phyloP scores from a whole-genome alignment of 768 basidiomycete genomes.

The Antrodiella citrinella region DNA sequence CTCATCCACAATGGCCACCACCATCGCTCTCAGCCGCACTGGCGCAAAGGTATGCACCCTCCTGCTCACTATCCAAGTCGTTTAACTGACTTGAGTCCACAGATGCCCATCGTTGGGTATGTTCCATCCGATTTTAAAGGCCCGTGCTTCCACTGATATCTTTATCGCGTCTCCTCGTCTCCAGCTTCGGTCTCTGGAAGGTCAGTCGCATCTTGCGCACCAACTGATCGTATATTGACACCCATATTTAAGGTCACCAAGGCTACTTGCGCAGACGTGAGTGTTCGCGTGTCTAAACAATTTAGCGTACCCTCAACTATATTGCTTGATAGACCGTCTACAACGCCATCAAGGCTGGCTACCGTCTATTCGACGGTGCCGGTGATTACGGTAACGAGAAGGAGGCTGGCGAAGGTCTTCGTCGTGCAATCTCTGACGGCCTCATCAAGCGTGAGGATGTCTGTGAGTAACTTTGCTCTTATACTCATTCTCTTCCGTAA shows the following conservation, averaged over 20 bases:
- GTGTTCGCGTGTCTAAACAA: conserved; percentile 12
- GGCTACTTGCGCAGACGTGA: conserved; percentile 50
- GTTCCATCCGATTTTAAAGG: no score
- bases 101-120: conserved; percentile 73
- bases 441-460: conserved; percentile 84
- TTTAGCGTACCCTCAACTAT: background rate
- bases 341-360: conserved; percentile 78
- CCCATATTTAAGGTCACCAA: conserved; percentile 42
- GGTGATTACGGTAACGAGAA: conserved; percentile 88
- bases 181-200: conserved; percentile 68
- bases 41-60: conserved; percentile 41
- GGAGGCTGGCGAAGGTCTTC: conserved; percentile 73
- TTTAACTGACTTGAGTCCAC: background rate
- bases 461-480: conserved; percentile 38
- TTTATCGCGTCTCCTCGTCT: background rate
- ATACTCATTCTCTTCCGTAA: conserved; percentile 1
- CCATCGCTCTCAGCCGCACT: conserved; percentile 49
- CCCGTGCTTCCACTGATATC: no score
- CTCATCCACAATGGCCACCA: conserved; percentile 25
- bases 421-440: conserved; percentile 70
- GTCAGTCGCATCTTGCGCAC: no score
- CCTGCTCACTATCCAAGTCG: background rate
- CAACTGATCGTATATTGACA: background rate
- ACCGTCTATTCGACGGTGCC: conserved; percentile 81
- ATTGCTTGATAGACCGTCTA: conserved; percentile 73